phyloP scores from a whole-genome alignment of 2,329 filamentous ascomycete species.

The Botryotinia convoluta region DNA sequence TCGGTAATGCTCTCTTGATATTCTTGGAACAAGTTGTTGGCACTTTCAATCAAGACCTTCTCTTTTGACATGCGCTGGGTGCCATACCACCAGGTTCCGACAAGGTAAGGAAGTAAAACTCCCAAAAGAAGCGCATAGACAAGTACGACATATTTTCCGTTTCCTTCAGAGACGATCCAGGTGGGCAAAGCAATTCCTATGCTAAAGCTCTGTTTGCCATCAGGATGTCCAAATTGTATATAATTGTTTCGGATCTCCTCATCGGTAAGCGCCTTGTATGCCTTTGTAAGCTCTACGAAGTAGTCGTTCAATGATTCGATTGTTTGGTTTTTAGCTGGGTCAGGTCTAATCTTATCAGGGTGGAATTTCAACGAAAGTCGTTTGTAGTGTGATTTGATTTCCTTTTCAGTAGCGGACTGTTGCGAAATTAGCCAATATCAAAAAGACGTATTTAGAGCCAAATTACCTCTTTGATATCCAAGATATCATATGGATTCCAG shows the following conservation, averaged over 20 bases:
- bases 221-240: conserved; percentile 91
- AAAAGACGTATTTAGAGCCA: not conserved
- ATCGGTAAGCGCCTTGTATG: conserved; percentile 95
- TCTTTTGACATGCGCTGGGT: conserved; percentile 92
- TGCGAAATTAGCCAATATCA: conserved; percentile 28
- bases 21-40: conserved; percentile 90
- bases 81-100: conserved; percentile 99
- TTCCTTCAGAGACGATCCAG: conserved; percentile 88
- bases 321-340: conserved; percentile 85
- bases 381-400: conserved; percentile 91
- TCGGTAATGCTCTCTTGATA: conserved; percentile 83
- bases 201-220: conserved; percentile 97
- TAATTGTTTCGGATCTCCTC: conserved; percentile 98
- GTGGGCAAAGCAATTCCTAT: conserved; percentile 95
- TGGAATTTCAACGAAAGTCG: conserved; percentile 82
- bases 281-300: conserved; percentile 95
- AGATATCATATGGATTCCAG: conserved; percentile 96
- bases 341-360: conserved; percentile 86
- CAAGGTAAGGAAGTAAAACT: conserved; percentile 85
- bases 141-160: conserved; percentile 91
- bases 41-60: conserved; percentile 86
- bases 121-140: conserved; percentile 87
- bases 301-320: conserved; percentile 77
- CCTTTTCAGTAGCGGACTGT: conserved; percentile 78
- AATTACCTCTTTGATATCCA: conserved; percentile 75